A percentile compares a stretch with the other conserved stretches of the same genome.
These are phyloP conservation scores for Trichophyton verrucosum DNA, from an alignment of 2,329 filamentous ascomycete species.

Conservation along the genomic window DNA sequence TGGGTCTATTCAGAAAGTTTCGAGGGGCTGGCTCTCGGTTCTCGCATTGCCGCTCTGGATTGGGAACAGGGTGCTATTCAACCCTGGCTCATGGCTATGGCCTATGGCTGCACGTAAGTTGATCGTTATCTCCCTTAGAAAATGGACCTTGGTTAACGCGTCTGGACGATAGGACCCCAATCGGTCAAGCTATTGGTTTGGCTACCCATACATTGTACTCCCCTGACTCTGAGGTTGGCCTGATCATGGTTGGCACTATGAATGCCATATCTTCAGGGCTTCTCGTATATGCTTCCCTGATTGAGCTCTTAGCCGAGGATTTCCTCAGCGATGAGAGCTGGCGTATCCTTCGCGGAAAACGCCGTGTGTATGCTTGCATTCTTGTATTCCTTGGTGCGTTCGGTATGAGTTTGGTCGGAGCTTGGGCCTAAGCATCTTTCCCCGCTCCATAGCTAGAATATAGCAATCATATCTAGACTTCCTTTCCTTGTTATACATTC, in stretches of 20 bases:
- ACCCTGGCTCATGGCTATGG: slow-evolving; percentile 61
- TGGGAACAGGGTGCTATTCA: slow-evolving; percentile 23
- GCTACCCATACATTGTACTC: slow-evolving; percentile 62
- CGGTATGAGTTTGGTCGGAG: slow-evolving; percentile 60
- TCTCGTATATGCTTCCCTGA: slow-evolving; percentile 62
- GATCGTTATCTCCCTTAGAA: no score
- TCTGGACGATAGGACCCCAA: slow-evolving; percentile 47
- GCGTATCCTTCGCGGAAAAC: slow-evolving; percentile 49
- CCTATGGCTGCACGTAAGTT: slow-evolving; percentile 48
- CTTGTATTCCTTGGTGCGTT: slow-evolving; percentile 52
- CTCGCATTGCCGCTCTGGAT: slow-evolving; percentile 22
- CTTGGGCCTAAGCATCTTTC: slow-evolving; percentile 47
- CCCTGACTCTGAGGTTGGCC: slow-evolving; percentile 56
- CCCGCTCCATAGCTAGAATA: not conserved
- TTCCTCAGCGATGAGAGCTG: slow-evolving; percentile 67
- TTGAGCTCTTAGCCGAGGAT: slow-evolving; percentile 67
- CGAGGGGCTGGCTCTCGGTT: slow-evolving; percentile 25
- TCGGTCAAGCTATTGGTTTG: slow-evolving; percentile 70
- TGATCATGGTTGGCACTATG: slow-evolving; percentile 69
- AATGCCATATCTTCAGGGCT: slow-evolving; percentile 70
- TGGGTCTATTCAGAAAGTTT: slow-evolving; percentile 21
- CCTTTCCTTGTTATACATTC: no score
- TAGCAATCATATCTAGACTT: not conserved
- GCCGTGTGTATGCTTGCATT: slow-evolving; percentile 49
- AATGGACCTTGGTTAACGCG: not conserved